A percentile compares a stretch with the other conserved stretches of the same genome.
Evolutionary conservation across 345 rosid genomes (phyloP).

Genomic region (Microthlaspi erraticum): DNA sequence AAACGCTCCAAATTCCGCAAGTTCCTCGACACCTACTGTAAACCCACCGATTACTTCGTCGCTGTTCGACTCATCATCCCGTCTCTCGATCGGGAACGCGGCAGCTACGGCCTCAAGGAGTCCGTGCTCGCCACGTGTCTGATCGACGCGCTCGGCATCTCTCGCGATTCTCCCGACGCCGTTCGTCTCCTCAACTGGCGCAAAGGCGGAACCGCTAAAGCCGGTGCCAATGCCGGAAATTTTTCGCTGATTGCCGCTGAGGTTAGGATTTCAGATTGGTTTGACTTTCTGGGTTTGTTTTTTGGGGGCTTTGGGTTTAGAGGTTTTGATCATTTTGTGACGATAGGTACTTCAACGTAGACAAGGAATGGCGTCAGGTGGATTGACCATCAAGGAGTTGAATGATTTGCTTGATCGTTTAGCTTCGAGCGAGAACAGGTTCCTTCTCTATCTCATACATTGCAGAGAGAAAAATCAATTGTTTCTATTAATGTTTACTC

Average conservation of each 20-base stretch:
- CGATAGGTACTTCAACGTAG: conserved; percentile 71
- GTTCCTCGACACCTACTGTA: conserved; percentile 83
- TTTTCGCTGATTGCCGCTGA: conserved; percentile 82
- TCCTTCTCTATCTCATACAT: neutral
- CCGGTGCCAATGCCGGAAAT: conserved; percentile 83
- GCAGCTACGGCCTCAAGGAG: conserved; percentile 89
- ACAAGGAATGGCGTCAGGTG: conserved; percentile 86
- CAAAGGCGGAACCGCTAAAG: conserved; percentile 68
- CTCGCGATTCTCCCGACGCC: conserved; percentile 88
- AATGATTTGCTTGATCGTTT: conserved; percentile 81
- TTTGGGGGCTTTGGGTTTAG: neutral
- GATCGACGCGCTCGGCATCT: conserved; percentile 85
- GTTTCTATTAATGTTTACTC: neutral
- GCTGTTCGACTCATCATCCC: conserved; percentile 85
- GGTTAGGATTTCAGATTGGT: conserved; percentile 37
- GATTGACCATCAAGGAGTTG: conserved; percentile 69
- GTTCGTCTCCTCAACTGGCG: conserved; percentile 95
- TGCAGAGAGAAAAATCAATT: neutral
- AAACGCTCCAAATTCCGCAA: conserved; percentile 93
- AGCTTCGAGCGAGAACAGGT: conserved; percentile 84
- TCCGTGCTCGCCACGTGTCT: conserved; percentile 88
- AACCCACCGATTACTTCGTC: conserved; percentile 68
- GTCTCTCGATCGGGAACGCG: conserved; percentile 83
- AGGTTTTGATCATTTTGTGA: neutral
- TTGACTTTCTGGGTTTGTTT: neutral